Evolutionary conservation across 108 stramenopile genomes (phyloP), one percentile per base, ranked within the genome.

Genomic region (Skeletonema grethae): DNA sequence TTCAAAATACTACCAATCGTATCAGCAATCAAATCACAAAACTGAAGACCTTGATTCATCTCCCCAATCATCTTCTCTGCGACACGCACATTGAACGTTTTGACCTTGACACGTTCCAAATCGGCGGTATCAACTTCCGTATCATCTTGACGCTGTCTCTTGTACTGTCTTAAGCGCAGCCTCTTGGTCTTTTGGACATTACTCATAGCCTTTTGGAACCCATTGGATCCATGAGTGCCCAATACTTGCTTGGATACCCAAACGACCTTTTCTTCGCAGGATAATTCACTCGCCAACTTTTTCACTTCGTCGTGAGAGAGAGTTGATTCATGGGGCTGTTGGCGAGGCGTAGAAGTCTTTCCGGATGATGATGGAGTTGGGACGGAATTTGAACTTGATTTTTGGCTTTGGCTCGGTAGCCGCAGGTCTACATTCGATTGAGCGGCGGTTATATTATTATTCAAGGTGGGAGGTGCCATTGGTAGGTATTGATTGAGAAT

Each of bases 101-200:
- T 85, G 11, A 62, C 50, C 45, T 85, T 84, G 58, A 84, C 56
- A 34, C 31, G 59, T 48, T 88, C 87, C 63, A 85, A 82, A 24
- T 61, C 77, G 25, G 18, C 67, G 20, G 57, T 67, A 29, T 60
- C 57, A 13, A 35, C 5, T n/a, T 16, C 34, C 4, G 56, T 31
- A n/a, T 38, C 83, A 31, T 45, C 62, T 53, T 53, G 50, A 48
- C 75, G 50, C 18, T 74, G 57, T 15, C 67, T 79, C 60, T 86
- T 84, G 34, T 72, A 63, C 68, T 89, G 85, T n/a, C 88, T 77
- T 16, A 83, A 86, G n/a, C 90, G 79, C 66, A 90, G 88, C 53
- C 83, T 80, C 82, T 94, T 94, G 65, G 88, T 79, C 30, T 87
- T 79, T 31, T 91, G 89, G 16, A 86, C 84, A 9, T 87, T 75